These are phyloP conservation scores for Westerdykella aurantiaca DNA, from an alignment of 2,329 filamentous ascomycete species.

Conservation along the genomic window DNA sequence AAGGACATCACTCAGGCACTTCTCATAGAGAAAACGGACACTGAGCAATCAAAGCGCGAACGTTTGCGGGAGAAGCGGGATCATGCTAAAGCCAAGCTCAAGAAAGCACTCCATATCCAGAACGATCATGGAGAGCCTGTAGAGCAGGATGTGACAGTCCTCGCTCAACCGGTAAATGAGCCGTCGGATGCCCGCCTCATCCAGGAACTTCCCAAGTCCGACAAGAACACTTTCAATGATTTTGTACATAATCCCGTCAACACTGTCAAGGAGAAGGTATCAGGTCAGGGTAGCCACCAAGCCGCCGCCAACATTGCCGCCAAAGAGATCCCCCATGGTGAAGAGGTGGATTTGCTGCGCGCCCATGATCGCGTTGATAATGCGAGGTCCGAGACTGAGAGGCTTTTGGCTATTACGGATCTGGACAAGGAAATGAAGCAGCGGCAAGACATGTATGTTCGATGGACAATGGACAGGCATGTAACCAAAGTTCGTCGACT, in stretches of 20 bases:
- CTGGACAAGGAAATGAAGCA: conserved; percentile 18
- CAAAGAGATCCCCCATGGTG: conserved; percentile 39
- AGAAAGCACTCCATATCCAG: conserved; percentile 19
- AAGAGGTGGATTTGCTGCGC: conserved; percentile 34
- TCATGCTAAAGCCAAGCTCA: conserved; percentile 17
- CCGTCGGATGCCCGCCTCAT: conserved; percentile 16
- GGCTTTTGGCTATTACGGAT: conserved; percentile 12
- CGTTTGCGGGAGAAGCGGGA: conserved; percentile 16
- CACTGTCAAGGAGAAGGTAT: conserved; percentile 18
- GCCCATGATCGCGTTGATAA: conserved; percentile 21
- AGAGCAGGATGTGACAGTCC: conserved; percentile 6
- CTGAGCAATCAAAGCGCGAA: background rate
- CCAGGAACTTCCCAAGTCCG: conserved; percentile 10
- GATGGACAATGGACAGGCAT: conserved; percentile 36
- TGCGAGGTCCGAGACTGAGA: conserved; percentile 11
- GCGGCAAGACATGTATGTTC: conserved; percentile 30
- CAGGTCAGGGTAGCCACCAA: conserved; percentile 18
- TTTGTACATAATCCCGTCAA: conserved; percentile 22
- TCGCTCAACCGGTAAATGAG: conserved; percentile 11
- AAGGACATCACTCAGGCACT: conserved; percentile 3
- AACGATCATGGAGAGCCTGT: conserved; percentile 12
- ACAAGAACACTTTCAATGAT: conserved; percentile 21
- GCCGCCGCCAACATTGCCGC: conserved; percentile 34
- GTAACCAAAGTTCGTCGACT: conserved; percentile 29
- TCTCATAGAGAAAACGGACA: background rate